A percentile compares a stretch with the other conserved stretches of the same genome.
These are phyloP conservation scores for Colletotrichum theobromicola DNA, from an alignment of 2,329 filamentous ascomycete species.

Conservation along the genomic window DNA sequence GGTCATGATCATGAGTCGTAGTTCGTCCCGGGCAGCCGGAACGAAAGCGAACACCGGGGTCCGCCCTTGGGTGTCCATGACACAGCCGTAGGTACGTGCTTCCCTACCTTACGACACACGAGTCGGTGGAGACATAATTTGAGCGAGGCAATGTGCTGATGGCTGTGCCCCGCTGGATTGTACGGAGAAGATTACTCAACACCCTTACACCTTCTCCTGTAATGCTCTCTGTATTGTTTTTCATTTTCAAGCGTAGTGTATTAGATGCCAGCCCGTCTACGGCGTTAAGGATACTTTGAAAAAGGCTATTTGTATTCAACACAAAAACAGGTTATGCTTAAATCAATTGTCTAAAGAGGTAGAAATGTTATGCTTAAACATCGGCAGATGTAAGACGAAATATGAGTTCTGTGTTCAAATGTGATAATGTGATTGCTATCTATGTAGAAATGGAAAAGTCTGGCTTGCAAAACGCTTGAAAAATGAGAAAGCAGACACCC, in stretches of 20 bases:
- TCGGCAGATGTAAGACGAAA: background rate
- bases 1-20: background rate
- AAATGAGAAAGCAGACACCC: background rate
- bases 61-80: background rate
- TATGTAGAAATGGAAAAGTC: background rate
- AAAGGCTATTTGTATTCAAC: no score
- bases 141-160: background rate
- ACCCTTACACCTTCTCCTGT: background rate
- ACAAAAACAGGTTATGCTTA: no score
- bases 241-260: no score
- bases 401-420: background rate
- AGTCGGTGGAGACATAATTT: background rate
- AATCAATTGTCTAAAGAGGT: no score
- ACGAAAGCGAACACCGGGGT: background rate
- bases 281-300: no score
- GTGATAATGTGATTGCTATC: background rate
- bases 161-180: background rate
- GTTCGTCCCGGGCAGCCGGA: background rate
- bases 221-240: no score
- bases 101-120: background rate
- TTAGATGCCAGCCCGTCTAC: no score
- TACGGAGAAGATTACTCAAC: background rate
- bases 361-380: no score
- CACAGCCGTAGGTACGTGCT: background rate
- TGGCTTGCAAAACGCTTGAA: background rate